phyloP scores from a whole-genome alignment of 257 asterid species.

The Solanum arcanum region DNA sequence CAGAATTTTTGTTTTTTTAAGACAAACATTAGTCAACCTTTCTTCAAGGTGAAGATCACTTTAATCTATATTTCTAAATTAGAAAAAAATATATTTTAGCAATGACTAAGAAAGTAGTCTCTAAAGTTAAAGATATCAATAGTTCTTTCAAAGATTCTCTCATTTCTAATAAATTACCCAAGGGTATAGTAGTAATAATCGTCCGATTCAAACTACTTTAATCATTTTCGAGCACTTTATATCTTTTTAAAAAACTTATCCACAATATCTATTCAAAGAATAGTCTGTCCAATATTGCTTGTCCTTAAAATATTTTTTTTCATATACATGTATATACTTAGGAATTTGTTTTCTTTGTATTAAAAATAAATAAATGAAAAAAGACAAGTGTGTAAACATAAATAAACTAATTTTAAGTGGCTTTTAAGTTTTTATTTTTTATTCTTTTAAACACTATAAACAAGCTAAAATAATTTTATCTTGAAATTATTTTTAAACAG shows the following conservation, averaged over 20 bases:
- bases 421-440: too few relatives aligned
- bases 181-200: too few relatives aligned
- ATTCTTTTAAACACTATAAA: background rate
- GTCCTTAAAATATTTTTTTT: background rate
- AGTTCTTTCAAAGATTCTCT: background rate
- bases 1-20: too few relatives aligned
- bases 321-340: background rate
- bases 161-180: too few relatives aligned
- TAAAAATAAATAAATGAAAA: background rate
- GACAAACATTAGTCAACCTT: too few relatives aligned
- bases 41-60: background rate
- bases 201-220: too few relatives aligned
- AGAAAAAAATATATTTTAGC: fast-evolving
- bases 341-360: background rate
- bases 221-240: too few relatives aligned
- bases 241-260: too few relatives aligned
- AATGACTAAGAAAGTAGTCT: background rate
- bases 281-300: background rate
- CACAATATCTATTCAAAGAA: background rate
- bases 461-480: background rate
- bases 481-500: too few relatives aligned
- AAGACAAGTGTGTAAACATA: background rate
- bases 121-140: background rate
- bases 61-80: too few relatives aligned
- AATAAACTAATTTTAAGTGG: background rate